A percentile compares a stretch with the other conserved stretches of the same genome.
Conservation (phyloP, 148 eudicot species). For the Vaccinium vitisidaea region DNA sequence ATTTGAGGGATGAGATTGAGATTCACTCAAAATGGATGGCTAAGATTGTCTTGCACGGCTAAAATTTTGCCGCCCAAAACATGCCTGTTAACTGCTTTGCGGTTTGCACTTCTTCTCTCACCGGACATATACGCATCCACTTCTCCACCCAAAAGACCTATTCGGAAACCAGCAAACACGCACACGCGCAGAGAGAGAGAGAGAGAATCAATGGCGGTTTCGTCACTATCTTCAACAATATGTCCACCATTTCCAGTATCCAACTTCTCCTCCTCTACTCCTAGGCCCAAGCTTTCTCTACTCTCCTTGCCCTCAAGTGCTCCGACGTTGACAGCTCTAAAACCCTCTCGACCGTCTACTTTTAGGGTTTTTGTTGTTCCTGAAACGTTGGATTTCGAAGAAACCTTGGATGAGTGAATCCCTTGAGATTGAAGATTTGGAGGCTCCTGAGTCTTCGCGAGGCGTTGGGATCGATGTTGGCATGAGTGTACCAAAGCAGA, state of each 20-base stretch:
- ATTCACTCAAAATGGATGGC: too few species aligned
- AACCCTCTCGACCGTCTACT: conserved; percentile 14
- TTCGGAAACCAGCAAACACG: too few species aligned
- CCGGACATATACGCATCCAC: too few species aligned
- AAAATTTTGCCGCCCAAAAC: too few species aligned
- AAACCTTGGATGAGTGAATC: conserved; percentile 17
- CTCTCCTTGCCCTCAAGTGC: conserved; percentile 20
- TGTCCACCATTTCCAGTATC: conserved; percentile 27
- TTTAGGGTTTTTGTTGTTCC: conserved; percentile 41
- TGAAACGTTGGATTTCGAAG: conserved; percentile 35
- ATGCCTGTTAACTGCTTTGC: too few species aligned
- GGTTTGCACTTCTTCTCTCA: too few species aligned
- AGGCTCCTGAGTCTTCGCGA: neutral
- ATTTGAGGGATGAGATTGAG: too few species aligned
- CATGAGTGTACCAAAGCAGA: conserved; percentile 66
- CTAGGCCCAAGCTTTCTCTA: conserved; percentile 24
- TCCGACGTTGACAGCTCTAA: conserved; percentile 18
- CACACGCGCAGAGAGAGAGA: conserved; percentile 17
- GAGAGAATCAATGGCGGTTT: conserved; percentile 39
- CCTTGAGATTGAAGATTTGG: conserved; percentile 7
- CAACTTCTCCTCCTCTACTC: conserved; percentile 28
- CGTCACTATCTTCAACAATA: conserved; percentile 31
- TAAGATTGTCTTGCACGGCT: too few species aligned
- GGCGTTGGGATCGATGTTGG: neutral
- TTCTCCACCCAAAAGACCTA: too few species aligned